A percentile compares a stretch with the other conserved stretches of the same genome.
These are phyloP conservation scores for Corynespora cassiicola DNA, from an alignment of 2,329 filamentous ascomycete species.

Conservation along the genomic window DNA sequence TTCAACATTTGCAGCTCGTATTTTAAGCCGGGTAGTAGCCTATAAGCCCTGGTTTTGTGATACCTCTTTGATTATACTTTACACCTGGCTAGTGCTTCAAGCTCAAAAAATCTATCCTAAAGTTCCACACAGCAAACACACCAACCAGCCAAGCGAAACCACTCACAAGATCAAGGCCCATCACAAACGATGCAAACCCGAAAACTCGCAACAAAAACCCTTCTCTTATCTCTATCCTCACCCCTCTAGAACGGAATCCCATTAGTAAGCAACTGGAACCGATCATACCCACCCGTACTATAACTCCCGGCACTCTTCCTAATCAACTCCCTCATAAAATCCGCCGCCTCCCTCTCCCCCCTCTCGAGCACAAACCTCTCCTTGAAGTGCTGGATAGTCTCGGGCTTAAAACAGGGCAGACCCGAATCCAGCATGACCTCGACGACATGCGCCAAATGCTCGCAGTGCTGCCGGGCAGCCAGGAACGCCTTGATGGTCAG, in stretches of 20 bases:
- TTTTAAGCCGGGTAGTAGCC: too few species aligned
- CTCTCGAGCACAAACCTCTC: conserved; percentile 93
- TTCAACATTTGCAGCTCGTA: too few species aligned
- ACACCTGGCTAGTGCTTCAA: too few species aligned
- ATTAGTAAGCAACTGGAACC: conserved; percentile 96
- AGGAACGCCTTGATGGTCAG: conserved; percentile 95
- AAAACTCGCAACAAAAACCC: too few species aligned
- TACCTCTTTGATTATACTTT: too few species aligned
- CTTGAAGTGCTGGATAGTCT: conserved; percentile 90
- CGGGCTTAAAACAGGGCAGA: conserved; percentile 95
- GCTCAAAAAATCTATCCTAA: too few species aligned
- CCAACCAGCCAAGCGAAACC: too few species aligned
- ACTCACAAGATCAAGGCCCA: too few species aligned
- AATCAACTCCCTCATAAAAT: conserved; percentile 89
- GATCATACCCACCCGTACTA: conserved; percentile 93
- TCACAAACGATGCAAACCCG: too few species aligned
- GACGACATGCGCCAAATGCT: conserved; percentile 89
- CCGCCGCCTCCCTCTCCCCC: conserved; percentile 89
- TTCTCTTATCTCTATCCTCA: too few species aligned
- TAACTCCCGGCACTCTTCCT: conserved; percentile 90
- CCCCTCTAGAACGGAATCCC: conserved; percentile 87
- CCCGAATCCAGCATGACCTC: conserved; percentile 95
- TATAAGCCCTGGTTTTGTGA: too few species aligned
- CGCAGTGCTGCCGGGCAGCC: conserved; percentile 81
- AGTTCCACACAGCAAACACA: too few species aligned